These are phyloP conservation scores for Xerocomellus amylosporus DNA, from an alignment of 768 basidiomycete genomes.

Conservation along the genomic window DNA sequence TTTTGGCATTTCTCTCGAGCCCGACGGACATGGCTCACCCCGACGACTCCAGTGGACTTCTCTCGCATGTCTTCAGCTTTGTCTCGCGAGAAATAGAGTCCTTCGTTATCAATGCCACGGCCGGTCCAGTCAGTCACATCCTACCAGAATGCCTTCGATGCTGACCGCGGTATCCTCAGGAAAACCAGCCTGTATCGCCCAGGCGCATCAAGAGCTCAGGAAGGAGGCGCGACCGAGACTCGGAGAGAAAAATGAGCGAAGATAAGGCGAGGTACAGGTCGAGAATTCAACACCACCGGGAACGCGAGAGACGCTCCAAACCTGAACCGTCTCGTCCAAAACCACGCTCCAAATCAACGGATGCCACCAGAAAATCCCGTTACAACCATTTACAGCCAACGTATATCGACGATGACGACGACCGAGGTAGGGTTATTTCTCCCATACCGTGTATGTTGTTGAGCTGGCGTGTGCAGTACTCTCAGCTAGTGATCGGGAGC, in stretches of 20 bases:
- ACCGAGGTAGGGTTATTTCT: constrained; percentile 21
- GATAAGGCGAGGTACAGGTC: constrained; percentile 9
- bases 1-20: neutral
- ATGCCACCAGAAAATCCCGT: constrained; percentile 2
- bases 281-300: constrained; percentile 5
- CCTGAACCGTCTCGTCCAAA: constrained; percentile 8
- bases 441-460: neutral
- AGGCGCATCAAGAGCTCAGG: constrained; percentile 8
- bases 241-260: constrained; percentile 14
- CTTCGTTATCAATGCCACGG: constrained; percentile 67
- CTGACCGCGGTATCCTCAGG: constrained; percentile 16
- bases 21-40: constrained; percentile 9
- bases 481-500: constrained; percentile 20
- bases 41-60: constrained; percentile 35
- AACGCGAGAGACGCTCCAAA: constrained; percentile 11
- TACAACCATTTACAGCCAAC: neutral
- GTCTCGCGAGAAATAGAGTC: constrained; percentile 69
- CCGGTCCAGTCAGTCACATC: constrained; percentile 16
- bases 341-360: constrained; percentile 22
- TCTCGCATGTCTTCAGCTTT: constrained; percentile 66
- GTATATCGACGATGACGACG: constrained; percentile 9
- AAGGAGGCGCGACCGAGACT: constrained; percentile 6
- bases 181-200: constrained; percentile 11
- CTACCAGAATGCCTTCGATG: neutral
- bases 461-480: constrained; percentile 17